Evolutionary conservation across 176 grass and related monocot species (phyloP).

Genomic region (Coix lacrymajobi): DNA sequence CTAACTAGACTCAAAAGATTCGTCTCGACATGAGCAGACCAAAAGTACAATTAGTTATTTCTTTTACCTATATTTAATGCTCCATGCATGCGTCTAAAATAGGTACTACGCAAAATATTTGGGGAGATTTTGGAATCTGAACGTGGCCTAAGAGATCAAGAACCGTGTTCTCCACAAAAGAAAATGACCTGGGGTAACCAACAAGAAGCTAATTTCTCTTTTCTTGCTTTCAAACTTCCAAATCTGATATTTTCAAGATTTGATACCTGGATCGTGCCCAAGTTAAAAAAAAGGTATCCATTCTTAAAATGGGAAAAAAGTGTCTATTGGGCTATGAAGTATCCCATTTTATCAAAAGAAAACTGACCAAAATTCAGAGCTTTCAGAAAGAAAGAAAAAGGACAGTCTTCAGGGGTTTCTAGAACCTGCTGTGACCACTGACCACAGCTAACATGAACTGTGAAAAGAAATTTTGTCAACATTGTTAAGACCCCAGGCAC

Average conservation of each 20-base stretch:
- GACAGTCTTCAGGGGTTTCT: not conserved
- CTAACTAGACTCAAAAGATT: too few relatives aligned
- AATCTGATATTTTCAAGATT: constrained; percentile 5
- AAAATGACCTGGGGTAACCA: not conserved
- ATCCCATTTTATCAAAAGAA: not conserved
- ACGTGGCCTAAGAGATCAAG: not conserved
- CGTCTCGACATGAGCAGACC: too few relatives aligned
- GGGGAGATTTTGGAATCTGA: too few relatives aligned
- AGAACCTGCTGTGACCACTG: not conserved
- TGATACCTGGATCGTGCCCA: not conserved
- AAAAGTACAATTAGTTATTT: too few relatives aligned
- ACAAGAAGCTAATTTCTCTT: not conserved
- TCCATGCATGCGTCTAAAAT: too few relatives aligned
- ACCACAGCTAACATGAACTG: not conserved
- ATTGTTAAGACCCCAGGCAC: not conserved
- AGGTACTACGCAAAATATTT: too few relatives aligned
- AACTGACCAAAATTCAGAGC: not conserved
- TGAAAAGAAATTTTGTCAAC: not conserved
- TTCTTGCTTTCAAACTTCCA: not conserved
- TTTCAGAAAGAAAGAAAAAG: not conserved
- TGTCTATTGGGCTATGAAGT: not conserved
- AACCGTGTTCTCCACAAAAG: not conserved
- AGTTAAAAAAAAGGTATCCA: not conserved
- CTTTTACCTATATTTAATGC: too few relatives aligned
- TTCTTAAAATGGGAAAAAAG: not conserved